Evolutionary conservation across 2,329 filamentous ascomycete genomes (phyloP).

Genomic region (Pseudocercospora fuligena): DNA sequence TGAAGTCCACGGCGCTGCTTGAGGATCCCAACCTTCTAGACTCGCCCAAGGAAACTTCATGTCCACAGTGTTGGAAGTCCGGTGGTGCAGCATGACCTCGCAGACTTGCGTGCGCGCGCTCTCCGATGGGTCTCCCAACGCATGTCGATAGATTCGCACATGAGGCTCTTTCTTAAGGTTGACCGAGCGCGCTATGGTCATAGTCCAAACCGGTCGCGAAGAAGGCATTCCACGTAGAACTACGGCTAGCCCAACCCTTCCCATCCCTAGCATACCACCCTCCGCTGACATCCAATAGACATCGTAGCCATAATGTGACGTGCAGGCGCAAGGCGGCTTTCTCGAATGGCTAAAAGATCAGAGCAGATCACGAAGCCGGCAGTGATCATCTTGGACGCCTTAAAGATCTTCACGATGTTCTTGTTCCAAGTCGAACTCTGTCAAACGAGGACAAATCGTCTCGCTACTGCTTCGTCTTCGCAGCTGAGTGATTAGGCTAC

Average conservation of each 20-base stretch:
- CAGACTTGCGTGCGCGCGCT: background rate
- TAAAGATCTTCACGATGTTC: background rate
- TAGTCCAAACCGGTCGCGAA: background rate
- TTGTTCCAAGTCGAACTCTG: background rate
- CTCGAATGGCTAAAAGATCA: background rate
- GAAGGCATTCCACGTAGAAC: background rate
- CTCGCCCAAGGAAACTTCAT: background rate
- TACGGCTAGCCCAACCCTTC: background rate
- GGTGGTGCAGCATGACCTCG: background rate
- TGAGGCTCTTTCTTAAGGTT: background rate
- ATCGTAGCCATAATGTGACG: background rate
- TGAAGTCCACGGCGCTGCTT: background rate
- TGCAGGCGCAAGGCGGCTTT: background rate
- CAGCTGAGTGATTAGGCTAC: too few relatives aligned
- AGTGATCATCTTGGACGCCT: background rate
- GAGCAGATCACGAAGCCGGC: background rate
- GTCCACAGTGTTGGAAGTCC: background rate
- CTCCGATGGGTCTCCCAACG: background rate
- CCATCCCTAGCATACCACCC: background rate
- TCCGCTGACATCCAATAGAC: background rate
- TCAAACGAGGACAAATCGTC: too few relatives aligned
- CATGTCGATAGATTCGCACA: background rate
- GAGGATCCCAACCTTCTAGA: background rate
- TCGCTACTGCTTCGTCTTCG: too few relatives aligned
- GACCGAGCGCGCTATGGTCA: background rate